phyloP scores from a whole-genome alignment of 768 basidiomycete genomes.

The Hemileccinum rubropunctum region DNA sequence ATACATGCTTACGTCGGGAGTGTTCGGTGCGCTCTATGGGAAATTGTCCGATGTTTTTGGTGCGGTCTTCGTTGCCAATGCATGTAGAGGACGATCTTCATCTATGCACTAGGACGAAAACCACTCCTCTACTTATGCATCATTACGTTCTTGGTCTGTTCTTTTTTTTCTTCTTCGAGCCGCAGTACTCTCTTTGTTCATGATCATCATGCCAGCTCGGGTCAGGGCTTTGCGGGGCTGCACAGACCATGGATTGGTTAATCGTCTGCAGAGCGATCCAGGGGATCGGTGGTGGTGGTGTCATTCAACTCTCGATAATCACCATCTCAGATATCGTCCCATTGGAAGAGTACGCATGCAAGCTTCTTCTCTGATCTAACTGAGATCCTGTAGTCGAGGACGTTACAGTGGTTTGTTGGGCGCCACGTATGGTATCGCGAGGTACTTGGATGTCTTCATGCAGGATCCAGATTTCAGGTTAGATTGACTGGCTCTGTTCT shows the following conservation, averaged over 20 bases:
- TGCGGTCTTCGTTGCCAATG: neutral
- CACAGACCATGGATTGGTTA: slow-evolving; percentile 76
- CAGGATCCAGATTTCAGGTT: too few relatives aligned
- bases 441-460: slow-evolving; percentile 35
- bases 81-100: neutral
- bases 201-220: slow-evolving; percentile 47
- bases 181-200: neutral
- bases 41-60: slow-evolving; percentile 64
- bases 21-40: slow-evolving; percentile 70
- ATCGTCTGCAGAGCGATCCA: slow-evolving; percentile 76
- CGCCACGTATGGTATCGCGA: slow-evolving; percentile 73
- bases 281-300: slow-evolving; percentile 79
- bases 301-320: slow-evolving; percentile 72
- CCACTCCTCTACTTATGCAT: slow-evolving; percentile 65
- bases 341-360: slow-evolving; percentile 57
- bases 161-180: slow-evolving; percentile 1
- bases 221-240: slow-evolving; percentile 78
- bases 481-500: neutral
- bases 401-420: slow-evolving; percentile 73
- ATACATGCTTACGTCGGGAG: slow-evolving; percentile 69
- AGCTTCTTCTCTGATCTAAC: neutral
- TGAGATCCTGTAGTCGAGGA: slow-evolving; percentile 51
- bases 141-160: slow-evolving; percentile 63
- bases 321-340: slow-evolving; percentile 83
- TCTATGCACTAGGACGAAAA: slow-evolving; percentile 52